phyloP scores from a whole-genome alignment of 495 filamentous ascomycete species.

The Aspergillus homomorphus region DNA sequence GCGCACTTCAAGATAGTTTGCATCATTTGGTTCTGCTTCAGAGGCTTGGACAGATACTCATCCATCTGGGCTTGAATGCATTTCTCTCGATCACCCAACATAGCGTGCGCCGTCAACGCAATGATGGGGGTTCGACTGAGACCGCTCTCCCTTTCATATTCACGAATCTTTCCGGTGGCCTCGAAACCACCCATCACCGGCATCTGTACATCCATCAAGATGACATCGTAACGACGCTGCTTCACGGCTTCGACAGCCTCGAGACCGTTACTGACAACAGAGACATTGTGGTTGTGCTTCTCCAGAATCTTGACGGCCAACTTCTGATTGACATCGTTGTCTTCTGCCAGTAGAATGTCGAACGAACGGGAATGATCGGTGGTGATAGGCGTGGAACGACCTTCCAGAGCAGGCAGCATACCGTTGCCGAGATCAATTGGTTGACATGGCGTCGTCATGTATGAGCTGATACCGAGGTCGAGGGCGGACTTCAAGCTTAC shows the following conservation, averaged over 20 bases:
- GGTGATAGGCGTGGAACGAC: constrained; percentile 84
- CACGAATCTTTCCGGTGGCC: constrained; percentile 93
- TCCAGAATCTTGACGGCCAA: constrained; percentile 95
- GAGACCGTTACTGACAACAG: constrained; percentile 90
- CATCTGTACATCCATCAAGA: constrained; percentile 99
- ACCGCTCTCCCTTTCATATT: constrained; percentile 76
- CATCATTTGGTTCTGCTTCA: constrained; percentile 97
- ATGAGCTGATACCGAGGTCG: constrained; percentile 94
- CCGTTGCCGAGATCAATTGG: constrained; percentile 96
- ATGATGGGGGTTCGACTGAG: constrained; percentile 90
- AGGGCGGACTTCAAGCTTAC: constrained; percentile 93
- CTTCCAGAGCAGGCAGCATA: constrained; percentile 96
- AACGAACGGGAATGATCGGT: constrained; percentile 95
- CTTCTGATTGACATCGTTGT: constrained; percentile 97
- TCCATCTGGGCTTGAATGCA: constrained; percentile 99
- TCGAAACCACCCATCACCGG: constrained; percentile 99
- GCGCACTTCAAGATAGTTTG: constrained; percentile 97
- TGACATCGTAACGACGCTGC: constrained; percentile 88
- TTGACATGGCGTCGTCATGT: constrained; percentile 97
- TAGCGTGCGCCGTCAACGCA: constrained; percentile 95
- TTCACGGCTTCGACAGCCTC: constrained; percentile 90
- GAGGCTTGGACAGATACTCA: constrained; percentile 95
- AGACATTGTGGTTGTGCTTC: constrained; percentile 96
- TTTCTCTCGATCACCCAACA: constrained; percentile 98
- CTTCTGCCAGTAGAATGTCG: constrained; percentile 92